These are phyloP conservation scores for Globisporangium heterothallicum DNA, from an alignment of 352 stramenopile species.

Conservation along the genomic window DNA sequence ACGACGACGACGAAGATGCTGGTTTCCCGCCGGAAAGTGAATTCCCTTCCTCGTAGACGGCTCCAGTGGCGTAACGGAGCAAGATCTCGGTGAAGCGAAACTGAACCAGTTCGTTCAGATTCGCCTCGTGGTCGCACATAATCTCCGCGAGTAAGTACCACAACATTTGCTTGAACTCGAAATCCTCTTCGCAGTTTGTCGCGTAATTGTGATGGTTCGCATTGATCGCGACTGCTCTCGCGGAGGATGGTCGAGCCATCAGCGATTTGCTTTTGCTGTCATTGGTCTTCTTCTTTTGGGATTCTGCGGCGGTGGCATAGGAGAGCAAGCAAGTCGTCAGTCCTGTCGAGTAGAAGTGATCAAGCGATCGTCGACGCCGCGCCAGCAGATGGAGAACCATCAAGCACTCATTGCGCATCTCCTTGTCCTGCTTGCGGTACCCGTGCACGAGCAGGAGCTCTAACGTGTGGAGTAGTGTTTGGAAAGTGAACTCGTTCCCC, in stretches of 20 bases:
- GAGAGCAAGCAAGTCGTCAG: conserved; percentile 54
- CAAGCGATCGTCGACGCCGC: conserved; percentile 33
- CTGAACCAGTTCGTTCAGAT: conserved; percentile 49
- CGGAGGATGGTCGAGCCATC: conserved; percentile 6
- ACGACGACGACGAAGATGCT: conserved; percentile 5
- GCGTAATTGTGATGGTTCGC: conserved; percentile 56
- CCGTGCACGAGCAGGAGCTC: conserved; percentile 51
- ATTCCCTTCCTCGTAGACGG: too few relatives aligned
- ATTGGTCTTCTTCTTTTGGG: conserved; percentile 1
- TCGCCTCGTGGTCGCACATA: conserved; percentile 38
- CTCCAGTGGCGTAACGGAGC: conserved; percentile 43
- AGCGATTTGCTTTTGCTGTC: conserved; percentile 4
- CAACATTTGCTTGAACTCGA: conserved; percentile 80
- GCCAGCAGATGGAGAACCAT: conserved; percentile 64
- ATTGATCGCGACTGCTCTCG: conserved; percentile 28
- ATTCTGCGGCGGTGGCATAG: conserved; percentile 54
- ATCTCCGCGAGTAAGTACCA: conserved; percentile 65
- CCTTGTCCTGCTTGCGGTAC: conserved; percentile 73
- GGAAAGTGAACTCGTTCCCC: conserved; percentile 47
- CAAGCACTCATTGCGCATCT: conserved; percentile 69
- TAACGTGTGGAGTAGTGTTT: conserved; percentile 50
- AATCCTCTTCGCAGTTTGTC: conserved; percentile 64
- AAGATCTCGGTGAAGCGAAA: conserved; percentile 67
- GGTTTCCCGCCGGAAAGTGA: too few relatives aligned
- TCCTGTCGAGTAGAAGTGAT: conserved; percentile 55